These are phyloP conservation scores for Sporothrix brasiliensis DNA, from an alignment of 2,329 filamentous ascomycete species.

Conservation along the genomic window DNA sequence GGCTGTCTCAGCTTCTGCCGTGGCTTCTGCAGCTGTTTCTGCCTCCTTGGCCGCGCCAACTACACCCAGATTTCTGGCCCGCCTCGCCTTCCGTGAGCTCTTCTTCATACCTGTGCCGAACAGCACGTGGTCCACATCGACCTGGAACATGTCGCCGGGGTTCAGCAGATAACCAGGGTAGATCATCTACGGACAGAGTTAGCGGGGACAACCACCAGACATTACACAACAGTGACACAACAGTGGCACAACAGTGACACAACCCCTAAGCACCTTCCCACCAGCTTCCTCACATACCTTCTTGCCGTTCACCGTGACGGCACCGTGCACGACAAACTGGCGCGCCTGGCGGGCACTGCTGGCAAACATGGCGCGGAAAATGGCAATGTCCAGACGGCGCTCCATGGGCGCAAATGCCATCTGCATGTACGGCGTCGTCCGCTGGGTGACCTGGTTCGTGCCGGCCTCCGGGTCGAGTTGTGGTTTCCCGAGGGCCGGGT, in stretches of 20 bases:
- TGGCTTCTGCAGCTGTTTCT: constrained; percentile 35
- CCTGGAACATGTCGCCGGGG: constrained; percentile 97
- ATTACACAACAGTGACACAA: neutral
- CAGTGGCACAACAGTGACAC: neutral
- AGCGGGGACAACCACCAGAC: constrained; percentile 4
- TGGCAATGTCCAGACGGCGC: constrained; percentile 86
- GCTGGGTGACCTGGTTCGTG: constrained; percentile 42
- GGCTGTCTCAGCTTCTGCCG: constrained; percentile 16
- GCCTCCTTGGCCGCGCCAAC: constrained; percentile 36
- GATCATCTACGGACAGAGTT: constrained; percentile 65
- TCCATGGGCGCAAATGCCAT: constrained; percentile 95
- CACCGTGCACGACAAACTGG: constrained; percentile 91
- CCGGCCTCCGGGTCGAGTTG: constrained; percentile 28
- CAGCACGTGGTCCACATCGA: constrained; percentile 85
- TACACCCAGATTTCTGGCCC: constrained; percentile 37
- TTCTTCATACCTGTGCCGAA: constrained; percentile 81
- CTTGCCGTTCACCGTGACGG: constrained; percentile 94
- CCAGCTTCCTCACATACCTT: constrained; percentile 61
- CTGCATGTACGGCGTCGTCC: constrained; percentile 85
- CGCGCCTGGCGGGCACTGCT: constrained; percentile 90
- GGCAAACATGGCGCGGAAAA: constrained; percentile 91
- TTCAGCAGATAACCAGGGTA: constrained; percentile 93
- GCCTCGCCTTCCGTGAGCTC: constrained; percentile 42
- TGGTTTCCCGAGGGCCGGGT: neutral
- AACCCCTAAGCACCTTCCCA: too few relatives aligned